Evolutionary conservation across 805 yeast species (phyloP).

Genomic region (Alloascoidea africana): DNA sequence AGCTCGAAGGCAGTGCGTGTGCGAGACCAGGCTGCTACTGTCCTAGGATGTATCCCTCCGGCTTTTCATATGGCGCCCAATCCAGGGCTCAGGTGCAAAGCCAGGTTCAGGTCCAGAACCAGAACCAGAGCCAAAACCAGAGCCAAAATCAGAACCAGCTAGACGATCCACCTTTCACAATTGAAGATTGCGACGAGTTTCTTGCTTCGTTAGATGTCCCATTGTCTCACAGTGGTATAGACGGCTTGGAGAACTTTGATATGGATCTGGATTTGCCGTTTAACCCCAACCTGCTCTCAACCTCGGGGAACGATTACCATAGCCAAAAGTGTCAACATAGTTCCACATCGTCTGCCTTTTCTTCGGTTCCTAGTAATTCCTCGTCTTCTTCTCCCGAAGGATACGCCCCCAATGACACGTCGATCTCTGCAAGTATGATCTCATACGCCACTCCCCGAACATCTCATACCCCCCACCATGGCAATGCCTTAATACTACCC

Average conservation of each 20-base stretch:
- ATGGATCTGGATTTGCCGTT: not conserved
- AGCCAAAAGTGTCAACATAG: not conserved
- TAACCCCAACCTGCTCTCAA: not conserved
- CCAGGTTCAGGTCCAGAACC: too few relatives aligned
- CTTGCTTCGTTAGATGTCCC: constrained; percentile 1
- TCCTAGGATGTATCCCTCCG: too few relatives aligned
- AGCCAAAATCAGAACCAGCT: too few relatives aligned
- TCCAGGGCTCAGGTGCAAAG: too few relatives aligned
- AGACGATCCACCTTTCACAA: not conserved
- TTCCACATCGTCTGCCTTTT: not conserved
- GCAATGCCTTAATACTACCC: not conserved
- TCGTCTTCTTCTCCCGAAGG: not conserved
- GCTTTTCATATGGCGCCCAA: too few relatives aligned
- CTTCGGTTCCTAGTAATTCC: not conserved
- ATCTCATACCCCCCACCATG: not conserved
- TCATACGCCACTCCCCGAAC: not conserved
- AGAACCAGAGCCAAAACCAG: too few relatives aligned
- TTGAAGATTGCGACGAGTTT: constrained; percentile 1
- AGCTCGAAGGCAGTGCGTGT: too few relatives aligned
- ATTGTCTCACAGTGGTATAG: not conserved
- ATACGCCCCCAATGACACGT: not conserved
- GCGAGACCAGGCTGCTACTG: too few relatives aligned
- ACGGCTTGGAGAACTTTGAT: not conserved
- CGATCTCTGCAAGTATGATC: not conserved
- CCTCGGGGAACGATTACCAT: not conserved